phyloP scores from a whole-genome alignment of 202 grass and related monocot genomes.

The Setaria italica region DNA sequence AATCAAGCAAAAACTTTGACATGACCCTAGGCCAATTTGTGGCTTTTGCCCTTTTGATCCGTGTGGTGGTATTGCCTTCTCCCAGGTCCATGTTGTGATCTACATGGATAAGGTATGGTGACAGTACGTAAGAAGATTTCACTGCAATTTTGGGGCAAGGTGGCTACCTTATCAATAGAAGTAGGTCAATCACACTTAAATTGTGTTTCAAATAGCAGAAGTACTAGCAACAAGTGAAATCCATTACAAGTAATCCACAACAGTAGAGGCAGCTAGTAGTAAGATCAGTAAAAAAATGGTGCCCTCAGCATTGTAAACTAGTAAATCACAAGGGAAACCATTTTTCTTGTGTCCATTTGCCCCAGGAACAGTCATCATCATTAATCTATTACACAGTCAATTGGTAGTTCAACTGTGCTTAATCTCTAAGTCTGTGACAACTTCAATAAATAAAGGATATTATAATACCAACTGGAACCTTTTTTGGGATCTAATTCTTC shows the following conservation, averaged over 20 bases:
- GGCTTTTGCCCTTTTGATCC: constrained; percentile 58
- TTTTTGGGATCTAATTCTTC: constrained; percentile 28
- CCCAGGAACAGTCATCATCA: neutral
- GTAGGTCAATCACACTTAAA: constrained; percentile 25
- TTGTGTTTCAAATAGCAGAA: neutral
- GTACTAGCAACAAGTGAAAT: neutral
- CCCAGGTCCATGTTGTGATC: constrained; percentile 56
- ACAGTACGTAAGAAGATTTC: constrained; percentile 33
- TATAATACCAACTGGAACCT: neutral
- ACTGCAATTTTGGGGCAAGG: constrained; percentile 20
- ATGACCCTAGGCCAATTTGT: constrained; percentile 63
- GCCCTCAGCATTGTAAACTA: constrained; percentile 15
- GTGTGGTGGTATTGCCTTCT: constrained; percentile 35
- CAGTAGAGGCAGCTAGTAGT: constrained; percentile 31
- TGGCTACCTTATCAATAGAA: neutral
- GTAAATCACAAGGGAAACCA: constrained; percentile 19
- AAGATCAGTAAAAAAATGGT: constrained; percentile 22
- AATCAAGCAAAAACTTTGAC: constrained; percentile 64
- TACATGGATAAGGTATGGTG: constrained; percentile 30
- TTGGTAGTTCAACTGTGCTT: constrained; percentile 26
- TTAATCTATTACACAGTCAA: neutral
- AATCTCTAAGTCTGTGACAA: constrained; percentile 14
- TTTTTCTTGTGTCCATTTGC: constrained; percentile 1
- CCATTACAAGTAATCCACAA: constrained; percentile 11
- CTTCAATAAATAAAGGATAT: constrained; percentile 18